These are phyloP conservation scores for Myxozyma nipponensis DNA, from an alignment of 805 yeast species.

Conservation along the genomic window DNA sequence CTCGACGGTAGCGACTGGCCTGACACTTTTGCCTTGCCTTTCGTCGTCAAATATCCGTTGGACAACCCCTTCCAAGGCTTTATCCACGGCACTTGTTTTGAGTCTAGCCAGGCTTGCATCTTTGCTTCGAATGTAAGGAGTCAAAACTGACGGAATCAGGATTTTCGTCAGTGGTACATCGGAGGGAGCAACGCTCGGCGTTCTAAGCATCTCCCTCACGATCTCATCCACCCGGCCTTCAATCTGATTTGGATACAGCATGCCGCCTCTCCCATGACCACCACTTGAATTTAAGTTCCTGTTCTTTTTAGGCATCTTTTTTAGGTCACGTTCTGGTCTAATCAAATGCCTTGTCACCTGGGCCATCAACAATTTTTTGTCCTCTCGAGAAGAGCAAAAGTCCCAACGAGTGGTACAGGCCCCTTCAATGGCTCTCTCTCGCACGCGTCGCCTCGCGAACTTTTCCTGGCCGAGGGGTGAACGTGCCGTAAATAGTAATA, in stretches of 20 bases:
- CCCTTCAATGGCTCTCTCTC: too few species aligned
- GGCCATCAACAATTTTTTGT: background rate
- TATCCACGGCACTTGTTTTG: constrained; percentile 60
- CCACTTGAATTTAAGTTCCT: background rate
- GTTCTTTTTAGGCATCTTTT: background rate
- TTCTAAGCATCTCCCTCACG: constrained; percentile 29
- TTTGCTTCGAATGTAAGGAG: constrained; percentile 44
- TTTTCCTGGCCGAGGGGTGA: too few species aligned
- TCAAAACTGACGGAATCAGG: constrained; percentile 19
- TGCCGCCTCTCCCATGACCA: background rate
- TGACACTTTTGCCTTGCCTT: background rate
- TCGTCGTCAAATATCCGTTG: constrained; percentile 6
- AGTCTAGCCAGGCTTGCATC: constrained; percentile 67
- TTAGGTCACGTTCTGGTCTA: background rate
- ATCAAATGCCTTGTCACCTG: background rate
- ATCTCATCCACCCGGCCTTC: constrained; percentile 30
- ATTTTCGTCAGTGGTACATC: background rate
- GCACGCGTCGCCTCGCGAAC: too few species aligned
- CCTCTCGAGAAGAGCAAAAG: too few species aligned
- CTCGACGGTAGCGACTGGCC: constrained; percentile 1
- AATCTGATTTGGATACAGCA: background rate
- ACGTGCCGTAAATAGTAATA: too few species aligned
- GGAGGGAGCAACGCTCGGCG: constrained; percentile 2
- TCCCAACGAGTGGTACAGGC: too few species aligned
- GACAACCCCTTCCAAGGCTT: constrained; percentile 54